A percentile compares a stretch with the other conserved stretches of the same genome.
Evolutionary conservation across 371 early-diverging fungal genomes (phyloP).

Genomic region (Nematocida major): DNA sequence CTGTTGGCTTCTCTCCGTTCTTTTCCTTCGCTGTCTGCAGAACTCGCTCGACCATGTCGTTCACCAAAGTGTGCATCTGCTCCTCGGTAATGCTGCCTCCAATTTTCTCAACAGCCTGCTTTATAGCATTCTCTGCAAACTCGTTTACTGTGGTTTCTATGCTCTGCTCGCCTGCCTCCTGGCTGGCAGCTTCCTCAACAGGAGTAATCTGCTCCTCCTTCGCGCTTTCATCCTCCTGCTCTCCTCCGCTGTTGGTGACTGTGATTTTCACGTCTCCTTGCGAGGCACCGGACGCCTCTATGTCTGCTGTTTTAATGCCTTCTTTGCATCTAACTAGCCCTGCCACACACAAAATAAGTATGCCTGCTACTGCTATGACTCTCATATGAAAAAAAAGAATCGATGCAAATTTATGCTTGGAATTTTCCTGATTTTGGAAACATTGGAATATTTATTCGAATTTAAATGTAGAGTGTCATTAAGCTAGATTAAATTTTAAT

Average conservation of each 20-base stretch:
- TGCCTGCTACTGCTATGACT: not conserved
- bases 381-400: conserved; percentile 1
- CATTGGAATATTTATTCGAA: not conserved
- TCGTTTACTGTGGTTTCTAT: conserved; percentile 1
- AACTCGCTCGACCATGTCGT: too few relatives aligned
- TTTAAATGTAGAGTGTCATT: not conserved
- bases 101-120: too few relatives aligned
- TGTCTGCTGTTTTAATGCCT: not conserved
- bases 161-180: not conserved
- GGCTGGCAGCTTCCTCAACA: not conserved
- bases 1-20: not conserved
- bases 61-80: too few relatives aligned
- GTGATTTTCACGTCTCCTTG: too few relatives aligned
- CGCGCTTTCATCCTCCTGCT: not conserved
- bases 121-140: not conserved
- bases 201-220: too few relatives aligned
- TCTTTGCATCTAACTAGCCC: not conserved
- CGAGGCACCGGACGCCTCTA: not conserved
- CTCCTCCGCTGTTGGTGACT: too few relatives aligned
- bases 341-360: not conserved
- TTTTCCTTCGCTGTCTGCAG: not conserved
- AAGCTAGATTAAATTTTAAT: conserved; percentile 28
- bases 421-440: not conserved
- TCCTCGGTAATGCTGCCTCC: too few relatives aligned
- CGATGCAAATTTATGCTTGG: not conserved